Evolutionary conservation across 352 stramenopile species (phyloP).

Genomic region (Pythium brassicae): DNA sequence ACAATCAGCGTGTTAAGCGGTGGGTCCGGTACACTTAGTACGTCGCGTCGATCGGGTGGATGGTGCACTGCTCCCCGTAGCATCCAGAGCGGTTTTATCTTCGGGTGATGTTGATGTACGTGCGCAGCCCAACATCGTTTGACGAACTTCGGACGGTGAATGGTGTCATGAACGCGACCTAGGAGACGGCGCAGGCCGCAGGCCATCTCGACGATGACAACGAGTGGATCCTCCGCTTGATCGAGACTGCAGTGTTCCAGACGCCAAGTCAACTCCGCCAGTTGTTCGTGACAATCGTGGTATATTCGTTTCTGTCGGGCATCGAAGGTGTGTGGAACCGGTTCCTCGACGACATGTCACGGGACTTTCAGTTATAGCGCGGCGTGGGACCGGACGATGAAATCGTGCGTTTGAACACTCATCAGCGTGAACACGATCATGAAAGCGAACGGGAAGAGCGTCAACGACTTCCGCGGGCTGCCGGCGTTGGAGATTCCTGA

Average conservation of each 20-base stretch:
- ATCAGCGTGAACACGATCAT: background rate
- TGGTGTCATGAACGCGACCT: too few relatives aligned
- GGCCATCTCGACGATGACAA: conserved; percentile 20
- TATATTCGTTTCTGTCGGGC: conserved; percentile 10
- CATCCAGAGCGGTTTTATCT: conserved; percentile 24
- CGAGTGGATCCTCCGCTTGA: conserved; percentile 17
- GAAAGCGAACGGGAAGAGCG: background rate
- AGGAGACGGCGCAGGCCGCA: background rate
- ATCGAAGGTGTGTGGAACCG: conserved; percentile 10
- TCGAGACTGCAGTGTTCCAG: conserved; percentile 8
- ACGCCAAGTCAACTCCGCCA: conserved; percentile 27
- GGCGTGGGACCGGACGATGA: background rate
- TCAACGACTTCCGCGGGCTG: background rate
- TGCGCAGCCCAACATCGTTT: too few relatives aligned
- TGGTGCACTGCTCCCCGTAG: conserved; percentile 16
- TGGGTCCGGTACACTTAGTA: conserved; percentile 16
- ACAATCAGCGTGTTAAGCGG: conserved; percentile 6
- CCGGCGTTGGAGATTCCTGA: background rate
- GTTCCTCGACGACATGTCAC: conserved; percentile 15
- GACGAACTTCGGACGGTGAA: too few relatives aligned
- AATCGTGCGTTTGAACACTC: background rate
- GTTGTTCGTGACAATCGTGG: conserved; percentile 24
- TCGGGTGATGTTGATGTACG: too few relatives aligned
- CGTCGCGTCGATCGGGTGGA: conserved; percentile 11
- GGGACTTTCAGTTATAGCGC: conserved; percentile 11